Conservation (phyloP, 1,284 basidiomycete species). For the Sphagnurus paluster region DNA sequence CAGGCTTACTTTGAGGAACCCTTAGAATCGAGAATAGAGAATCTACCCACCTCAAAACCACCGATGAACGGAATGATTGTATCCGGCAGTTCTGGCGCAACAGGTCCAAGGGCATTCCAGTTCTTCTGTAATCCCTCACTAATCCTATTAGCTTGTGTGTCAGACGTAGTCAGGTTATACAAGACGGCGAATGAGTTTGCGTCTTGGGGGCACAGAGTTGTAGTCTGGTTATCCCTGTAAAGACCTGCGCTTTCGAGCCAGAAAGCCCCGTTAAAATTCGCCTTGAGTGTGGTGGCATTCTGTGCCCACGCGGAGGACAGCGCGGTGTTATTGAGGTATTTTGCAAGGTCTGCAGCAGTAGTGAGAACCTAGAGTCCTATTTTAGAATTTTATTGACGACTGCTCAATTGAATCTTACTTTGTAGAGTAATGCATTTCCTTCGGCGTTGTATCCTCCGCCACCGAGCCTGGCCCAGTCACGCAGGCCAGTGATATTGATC, state of each 20-base stretch:
- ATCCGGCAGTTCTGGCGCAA: slow-evolving; percentile 47
- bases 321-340: slow-evolving; percentile 30
- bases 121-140: slow-evolving; percentile 41
- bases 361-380: slow-evolving; percentile 45
- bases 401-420: slow-evolving; percentile 24
- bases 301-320: slow-evolving; percentile 32
- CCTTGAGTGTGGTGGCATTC: slow-evolving; percentile 42
- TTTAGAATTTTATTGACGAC: no score
- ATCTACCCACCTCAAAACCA: slow-evolving; percentile 52
- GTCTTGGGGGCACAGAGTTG: slow-evolving; percentile 46
- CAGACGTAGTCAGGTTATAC: slow-evolving; percentile 41
- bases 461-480: slow-evolving; percentile 51
- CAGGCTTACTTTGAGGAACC: background rate
- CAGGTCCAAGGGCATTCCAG: slow-evolving; percentile 44
- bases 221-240: slow-evolving; percentile 48
- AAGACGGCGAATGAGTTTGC: slow-evolving; percentile 48
- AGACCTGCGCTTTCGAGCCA: slow-evolving; percentile 42
- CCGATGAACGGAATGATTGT: slow-evolving; percentile 51
- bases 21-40: slow-evolving; percentile 7
- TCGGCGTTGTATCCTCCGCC: slow-evolving; percentile 48
- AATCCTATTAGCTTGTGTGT: slow-evolving; percentile 31
- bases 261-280: slow-evolving; percentile 40
- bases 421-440: slow-evolving; percentile 47
- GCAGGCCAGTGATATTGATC: slow-evolving; percentile 45
- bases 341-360: slow-evolving; percentile 42